phyloP scores from a whole-genome alignment of 2,329 filamentous ascomycete species.

The Blumeriella jaapii region DNA sequence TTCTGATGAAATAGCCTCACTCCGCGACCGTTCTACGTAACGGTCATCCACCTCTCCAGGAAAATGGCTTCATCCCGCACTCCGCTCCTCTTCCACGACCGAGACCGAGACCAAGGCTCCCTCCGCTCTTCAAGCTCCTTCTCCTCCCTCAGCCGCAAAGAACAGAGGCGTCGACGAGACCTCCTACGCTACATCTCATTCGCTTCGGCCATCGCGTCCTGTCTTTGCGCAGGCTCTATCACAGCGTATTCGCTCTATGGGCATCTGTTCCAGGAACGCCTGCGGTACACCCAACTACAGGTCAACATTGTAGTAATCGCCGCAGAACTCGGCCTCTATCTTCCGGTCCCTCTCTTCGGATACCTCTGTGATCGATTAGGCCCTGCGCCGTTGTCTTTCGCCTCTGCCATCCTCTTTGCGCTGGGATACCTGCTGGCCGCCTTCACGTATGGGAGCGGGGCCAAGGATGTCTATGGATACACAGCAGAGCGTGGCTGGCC shows the following conservation, averaged over 20 bases:
- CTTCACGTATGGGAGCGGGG: slow-evolving; percentile 55
- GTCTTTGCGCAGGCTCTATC: slow-evolving; percentile 80
- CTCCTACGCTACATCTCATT: slow-evolving; percentile 35
- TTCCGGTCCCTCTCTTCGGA: slow-evolving; percentile 81
- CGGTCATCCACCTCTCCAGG: slow-evolving; percentile 2
- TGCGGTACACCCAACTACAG: slow-evolving; percentile 83
- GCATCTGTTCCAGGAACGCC: slow-evolving; percentile 72
- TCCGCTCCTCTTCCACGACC: slow-evolving; percentile 16
- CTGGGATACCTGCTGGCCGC: slow-evolving; percentile 76
- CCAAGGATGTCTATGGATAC: slow-evolving; percentile 30
- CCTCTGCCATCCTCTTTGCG: slow-evolving; percentile 65
- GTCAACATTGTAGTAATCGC: slow-evolving; percentile 85
- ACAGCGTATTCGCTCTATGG: slow-evolving; percentile 92
- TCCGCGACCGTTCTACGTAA: slow-evolving; percentile 3
- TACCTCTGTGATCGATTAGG: slow-evolving; percentile 86
- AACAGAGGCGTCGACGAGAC: slow-evolving; percentile 15
- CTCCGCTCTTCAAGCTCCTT: slow-evolving; percentile 12
- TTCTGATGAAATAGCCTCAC: too few relatives aligned
- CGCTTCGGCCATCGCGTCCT: slow-evolving; percentile 40
- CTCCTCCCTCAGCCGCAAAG: slow-evolving; percentile 10
- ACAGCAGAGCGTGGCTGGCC: slow-evolving; percentile 46
- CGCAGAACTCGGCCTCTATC: slow-evolving; percentile 79
- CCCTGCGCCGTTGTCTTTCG: slow-evolving; percentile 62
- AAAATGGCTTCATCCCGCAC: slow-evolving; percentile 18
- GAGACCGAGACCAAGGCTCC: slow-evolving; percentile 11